Base-by-base conservation (phyloP, 768 basidiomycete species). In the button mushroom (Agaricus bisporus) region DNA sequence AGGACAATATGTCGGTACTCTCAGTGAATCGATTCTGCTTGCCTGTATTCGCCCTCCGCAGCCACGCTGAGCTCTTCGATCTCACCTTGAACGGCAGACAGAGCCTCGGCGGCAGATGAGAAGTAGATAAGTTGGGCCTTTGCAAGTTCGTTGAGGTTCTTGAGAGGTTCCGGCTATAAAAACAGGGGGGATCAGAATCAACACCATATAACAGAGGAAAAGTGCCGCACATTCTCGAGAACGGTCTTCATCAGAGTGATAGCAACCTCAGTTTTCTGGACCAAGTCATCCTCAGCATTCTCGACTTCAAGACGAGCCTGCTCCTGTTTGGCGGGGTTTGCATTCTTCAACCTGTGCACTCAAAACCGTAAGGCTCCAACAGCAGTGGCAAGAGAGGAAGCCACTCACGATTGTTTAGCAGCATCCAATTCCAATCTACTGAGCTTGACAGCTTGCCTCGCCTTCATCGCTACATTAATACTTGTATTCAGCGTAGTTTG, bases 161-260 rank as follows among this genome's bases (percentile, higher is more conserved):
- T 94, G 66, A 99, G 70, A 3, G 97, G 91, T 71, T 98, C 95
- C 37, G 97, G 97, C 93, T 95, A 60, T 20, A 44, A 50, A 25
- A 50, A 25, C n/a, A 55, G 42, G 48, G 22, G 41, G 20, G 18
- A 55, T 50, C 37, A 56, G 18, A 14, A 39, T 47, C 29, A 56
- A 48, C 29, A 56, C 41, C 54, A 47, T 32, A 56, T 42, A 32
- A 59, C 28, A 43, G 8, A 38, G 7, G 26, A 10, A 39, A 51
- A 43, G 48, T n/a, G 3, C 75, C 88, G 51, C 59, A 97, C 95
- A 70, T 98, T 98, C 62, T 98, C 95, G 37, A 99, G 78, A 14
- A 98, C 95, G n/a, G 91, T 88, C 77, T 95, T 95, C 94, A 97
- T 95, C 41, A 93, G 79, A 2, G 88, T 90, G 61, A 97, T 97